Conservation (phyloP, 768 basidiomycete species). For the Xanthoconium purpureum region DNA sequence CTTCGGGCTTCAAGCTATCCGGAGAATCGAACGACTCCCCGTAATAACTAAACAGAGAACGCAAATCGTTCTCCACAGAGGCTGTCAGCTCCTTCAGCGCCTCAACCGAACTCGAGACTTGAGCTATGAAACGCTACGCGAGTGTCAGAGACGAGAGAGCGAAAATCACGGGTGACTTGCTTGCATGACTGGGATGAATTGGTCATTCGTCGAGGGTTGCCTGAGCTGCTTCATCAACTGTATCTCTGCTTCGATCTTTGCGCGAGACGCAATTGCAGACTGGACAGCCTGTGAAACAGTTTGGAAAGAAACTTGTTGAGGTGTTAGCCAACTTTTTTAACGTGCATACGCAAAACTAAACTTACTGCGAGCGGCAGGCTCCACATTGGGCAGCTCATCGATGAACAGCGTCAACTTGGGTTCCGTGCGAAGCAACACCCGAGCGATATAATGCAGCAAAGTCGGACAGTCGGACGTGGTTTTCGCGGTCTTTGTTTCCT, state of each 20-base stretch:
- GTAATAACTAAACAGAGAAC: conserved; percentile 63
- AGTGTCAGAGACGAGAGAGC: not conserved
- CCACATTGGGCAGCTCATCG: conserved; percentile 76
- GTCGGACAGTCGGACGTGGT: conserved; percentile 74
- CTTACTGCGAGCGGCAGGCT: conserved; percentile 77
- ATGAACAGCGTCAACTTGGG: conserved; percentile 66
- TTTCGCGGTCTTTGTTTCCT: conserved; percentile 76
- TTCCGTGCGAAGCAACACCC: conserved; percentile 65
- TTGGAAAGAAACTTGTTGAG: conserved; percentile 65
- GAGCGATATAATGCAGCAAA: conserved; percentile 86
- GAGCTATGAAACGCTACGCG: conserved; percentile 25
- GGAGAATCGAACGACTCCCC: conserved; percentile 68
- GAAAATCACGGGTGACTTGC: conserved; percentile 30
- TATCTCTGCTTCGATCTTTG: conserved; percentile 58
- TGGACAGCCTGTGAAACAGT: conserved; percentile 59
- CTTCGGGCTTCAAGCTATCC: conserved; percentile 72
- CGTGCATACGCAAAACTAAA: not conserved
- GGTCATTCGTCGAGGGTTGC: conserved; percentile 44
- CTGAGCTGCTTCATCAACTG: conserved; percentile 35
- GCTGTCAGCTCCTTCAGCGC: conserved; percentile 61
- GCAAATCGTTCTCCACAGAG: conserved; percentile 58
- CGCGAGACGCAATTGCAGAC: conserved; percentile 52
- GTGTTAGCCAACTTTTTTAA: not conserved
- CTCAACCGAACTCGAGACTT: conserved; percentile 53
- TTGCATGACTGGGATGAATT: conserved; percentile 69